Conservation (phyloP, 2,329 filamentous ascomycete genomes). For the Ascochyta pisi region DNA sequence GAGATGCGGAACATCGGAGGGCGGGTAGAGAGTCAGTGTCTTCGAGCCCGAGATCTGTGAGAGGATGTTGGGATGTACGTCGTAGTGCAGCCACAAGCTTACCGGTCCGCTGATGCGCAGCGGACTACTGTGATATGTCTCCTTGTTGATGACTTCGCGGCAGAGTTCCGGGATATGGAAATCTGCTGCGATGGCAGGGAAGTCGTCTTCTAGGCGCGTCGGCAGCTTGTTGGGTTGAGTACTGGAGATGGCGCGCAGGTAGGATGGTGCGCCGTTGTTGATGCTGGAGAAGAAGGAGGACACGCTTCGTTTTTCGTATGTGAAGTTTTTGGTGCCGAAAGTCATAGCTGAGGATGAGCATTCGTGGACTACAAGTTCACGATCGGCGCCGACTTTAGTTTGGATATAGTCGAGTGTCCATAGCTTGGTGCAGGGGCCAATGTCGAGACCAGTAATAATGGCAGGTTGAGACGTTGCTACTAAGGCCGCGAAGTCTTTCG, state of each 20-base stretch:
- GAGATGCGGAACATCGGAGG: conserved; percentile 73
- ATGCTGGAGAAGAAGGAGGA: conserved; percentile 68
- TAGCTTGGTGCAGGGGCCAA: conserved; percentile 70
- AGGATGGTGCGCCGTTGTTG: conserved; percentile 67
- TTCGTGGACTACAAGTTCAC: conserved; percentile 76
- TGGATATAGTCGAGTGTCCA: conserved; percentile 77
- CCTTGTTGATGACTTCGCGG: conserved; percentile 41
- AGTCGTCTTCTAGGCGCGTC: conserved; percentile 74
- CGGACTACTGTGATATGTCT: conserved; percentile 76
- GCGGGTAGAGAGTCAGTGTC: conserved; percentile 77
- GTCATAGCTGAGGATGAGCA: conserved; percentile 72
- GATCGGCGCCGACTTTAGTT: conserved; percentile 49
- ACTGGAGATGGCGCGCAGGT: conserved; percentile 78
- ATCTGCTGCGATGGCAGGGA: conserved; percentile 71
- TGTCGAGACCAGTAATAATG: conserved; percentile 68
- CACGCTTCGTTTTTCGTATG: conserved; percentile 73
- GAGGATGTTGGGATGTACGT: conserved; percentile 88
- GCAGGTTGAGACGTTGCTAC: conserved; percentile 66
- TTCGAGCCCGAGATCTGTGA: conserved; percentile 80
- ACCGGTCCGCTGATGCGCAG: conserved; percentile 80
- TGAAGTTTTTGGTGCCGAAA: conserved; percentile 84
- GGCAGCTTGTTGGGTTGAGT: conserved; percentile 72
- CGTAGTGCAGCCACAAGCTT: conserved; percentile 90
- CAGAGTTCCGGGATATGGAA: conserved; percentile 73
- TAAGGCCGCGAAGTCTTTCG: conserved; percentile 66